Evolutionary conservation across 2,329 filamentous ascomycete genomes (phyloP), one percentile per base, ranked within the genome.

Genomic region (Cladosporium oxysporum): DNA sequence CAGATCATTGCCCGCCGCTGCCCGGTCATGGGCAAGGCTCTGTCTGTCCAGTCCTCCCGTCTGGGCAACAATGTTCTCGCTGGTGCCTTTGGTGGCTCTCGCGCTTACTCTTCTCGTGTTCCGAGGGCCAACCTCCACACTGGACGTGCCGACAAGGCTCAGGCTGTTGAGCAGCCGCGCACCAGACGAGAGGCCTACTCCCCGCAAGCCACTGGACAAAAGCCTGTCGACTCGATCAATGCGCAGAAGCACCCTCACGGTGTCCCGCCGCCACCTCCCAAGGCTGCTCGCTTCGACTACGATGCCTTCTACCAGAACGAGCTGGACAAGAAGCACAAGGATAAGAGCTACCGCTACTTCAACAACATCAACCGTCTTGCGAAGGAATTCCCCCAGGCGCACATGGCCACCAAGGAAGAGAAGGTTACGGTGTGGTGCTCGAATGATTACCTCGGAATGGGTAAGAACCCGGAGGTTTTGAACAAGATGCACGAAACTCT

Each of bases 321-420:
- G 79, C 82, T 99, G 72, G 92, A 97, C 74, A 98, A 97, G 87
- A 99, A 99, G 84, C 95, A 97, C 86, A 93, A 96, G 85, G 95
- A 99, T 85, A 98, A 97, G 83, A 97, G 93, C 62, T 99, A 99
- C 83, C 92, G 95, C 76, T 98, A 98, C 84, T 99, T 99, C 85
- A 99, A 99, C 86, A 99, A 99, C 84, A 99, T 99, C 88, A 99
- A 99, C 77, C 93, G 95, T 41, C 85, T 99, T 68, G 95, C 95
- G 71, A 92, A 95, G 82, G 92, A 98, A 70, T 99, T 99, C 69
- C 95, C 95, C 33, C 91, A 91, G 70, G 95, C 95, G 55, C 95
- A 99, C 79, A 96, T 96, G 85, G 86, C 91, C 18, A 88, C 85
- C 66, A 87, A 88, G 75, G 89, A 94, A 67, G 92, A 97, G 71